Base-by-base conservation (phyloP, 176 grass and related monocot species). In the Saccharum spontaneum region DNA sequence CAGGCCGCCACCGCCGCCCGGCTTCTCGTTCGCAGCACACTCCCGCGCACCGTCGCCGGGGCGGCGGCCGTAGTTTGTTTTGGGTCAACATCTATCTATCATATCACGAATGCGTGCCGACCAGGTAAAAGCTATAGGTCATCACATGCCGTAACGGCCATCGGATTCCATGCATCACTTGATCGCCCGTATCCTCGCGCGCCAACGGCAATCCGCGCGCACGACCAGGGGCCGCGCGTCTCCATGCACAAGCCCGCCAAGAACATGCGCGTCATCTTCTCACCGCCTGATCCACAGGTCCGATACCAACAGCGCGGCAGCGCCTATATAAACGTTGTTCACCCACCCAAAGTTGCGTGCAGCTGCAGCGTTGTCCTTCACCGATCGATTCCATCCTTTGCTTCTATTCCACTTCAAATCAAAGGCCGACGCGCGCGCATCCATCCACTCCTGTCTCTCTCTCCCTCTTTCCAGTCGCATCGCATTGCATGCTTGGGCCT, bases 371-470 rank as follows among this genome's bases (percentile, higher is more conserved):
- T 15, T 28, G 24, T 31, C 69, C 1, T 43, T 22, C 22, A 26
- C 43, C 69, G n/a, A 43, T 43, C 13, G 1, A 28, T 73, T 10
- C 71, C 41, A 73, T 73, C 0, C 43, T 48, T 75, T 48, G 3
- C 71, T 74, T 74, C 7, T 6, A 46, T 52, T 75, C 72, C 72
- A 75, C 72, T 74, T 31, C 71, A 50, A 16, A 49, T 17, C 41
- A 49, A 4, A 18, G 10, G 23, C 14, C 46, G 10, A 11, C 44
- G 41, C 2, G 20, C 68, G 33, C 31, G 7, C 66, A 17, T 18
- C n/a, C 2, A 18, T 38, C 33, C 16, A 54, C 4, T 6, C n/a
- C n/a, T n/a, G n/a, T n/a, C n/a, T n/a, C n/a, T 18, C 45, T 1
- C 28, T 28, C 36, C 3, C 38, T 14, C 10, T 24, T 23, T 13